Conservation (phyloP, 192 early-diverging fungal genomes). For the Backusella australiensis region DNA sequence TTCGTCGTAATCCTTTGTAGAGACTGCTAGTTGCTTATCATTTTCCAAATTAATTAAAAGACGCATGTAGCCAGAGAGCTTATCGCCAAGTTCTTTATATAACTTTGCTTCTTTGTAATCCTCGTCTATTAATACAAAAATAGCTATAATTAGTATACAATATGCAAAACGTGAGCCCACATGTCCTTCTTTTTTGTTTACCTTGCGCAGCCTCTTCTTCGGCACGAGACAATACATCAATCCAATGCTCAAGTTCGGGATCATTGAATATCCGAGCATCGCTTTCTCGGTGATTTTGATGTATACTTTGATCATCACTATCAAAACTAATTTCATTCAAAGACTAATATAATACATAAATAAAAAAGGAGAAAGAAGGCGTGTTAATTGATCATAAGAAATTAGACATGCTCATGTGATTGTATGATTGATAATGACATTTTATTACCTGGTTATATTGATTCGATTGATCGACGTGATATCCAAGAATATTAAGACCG, state of each 20-base stretch:
- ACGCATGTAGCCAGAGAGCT: not conserved
- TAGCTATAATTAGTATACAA: not conserved
- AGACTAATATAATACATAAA: not conserved
- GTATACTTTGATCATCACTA: not conserved
- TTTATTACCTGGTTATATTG: constrained; percentile 67
- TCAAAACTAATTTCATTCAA: constrained; percentile 6
- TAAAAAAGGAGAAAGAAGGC: not conserved
- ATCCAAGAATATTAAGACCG: not conserved
- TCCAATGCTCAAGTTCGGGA: constrained; percentile 10
- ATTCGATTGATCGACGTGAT: constrained; percentile 33
- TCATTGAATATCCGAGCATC: constrained; percentile 6
- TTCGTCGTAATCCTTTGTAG: constrained; percentile 67
- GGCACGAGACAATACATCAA: constrained; percentile 38
- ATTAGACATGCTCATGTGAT: not conserved
- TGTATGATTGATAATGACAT: not conserved
- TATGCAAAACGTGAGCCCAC: constrained; percentile 3
- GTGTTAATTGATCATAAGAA: not conserved
- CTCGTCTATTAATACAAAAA: constrained; percentile 42
- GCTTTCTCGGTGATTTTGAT: not conserved
- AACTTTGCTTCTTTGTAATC: constrained; percentile 59
- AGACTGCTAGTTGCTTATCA: constrained; percentile 54
- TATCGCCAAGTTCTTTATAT: constrained; percentile 41
- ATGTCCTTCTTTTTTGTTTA: constrained; percentile 14
- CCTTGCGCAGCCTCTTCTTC: constrained; percentile 57
- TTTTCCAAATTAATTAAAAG: constrained; percentile 34